phyloP scores from a whole-genome alignment of 2,329 filamentous ascomycete genomes.

The Xylaria sp. region DNA sequence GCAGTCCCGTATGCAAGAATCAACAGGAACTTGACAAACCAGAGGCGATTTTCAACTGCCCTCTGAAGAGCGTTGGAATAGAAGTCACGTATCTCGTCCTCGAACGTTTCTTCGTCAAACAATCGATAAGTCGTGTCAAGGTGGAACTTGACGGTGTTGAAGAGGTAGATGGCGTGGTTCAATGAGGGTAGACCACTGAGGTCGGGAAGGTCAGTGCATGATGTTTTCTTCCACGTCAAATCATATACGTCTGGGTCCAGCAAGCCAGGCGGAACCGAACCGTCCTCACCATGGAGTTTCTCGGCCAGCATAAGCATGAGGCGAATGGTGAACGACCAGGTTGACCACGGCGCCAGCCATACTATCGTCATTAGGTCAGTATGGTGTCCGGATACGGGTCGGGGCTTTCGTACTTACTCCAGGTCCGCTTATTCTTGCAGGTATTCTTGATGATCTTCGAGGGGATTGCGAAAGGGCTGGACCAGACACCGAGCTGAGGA shows the following conservation, averaged over 20 bases:
- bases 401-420: constrained; percentile 38
- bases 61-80: constrained; percentile 30
- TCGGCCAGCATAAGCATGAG: constrained; percentile 38
- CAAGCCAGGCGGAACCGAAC: constrained; percentile 3
- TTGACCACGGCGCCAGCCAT: constrained; percentile 38
- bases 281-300: constrained; percentile 28
- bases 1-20: constrained; percentile 35
- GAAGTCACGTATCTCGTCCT: constrained; percentile 32
- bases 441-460: constrained; percentile 36
- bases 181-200: constrained; percentile 40
- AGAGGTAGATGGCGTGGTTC: constrained; percentile 38
- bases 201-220: constrained; percentile 36
- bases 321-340: constrained; percentile 40
- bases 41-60: constrained; percentile 26
- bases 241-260: constrained; percentile 25
- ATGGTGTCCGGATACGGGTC: background rate
- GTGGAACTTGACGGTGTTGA: constrained; percentile 43
- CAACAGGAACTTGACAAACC: constrained; percentile 33
- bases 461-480: constrained; percentile 35
- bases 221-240: constrained; percentile 37
- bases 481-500: constrained; percentile 32
- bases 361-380: constrained; percentile 21
- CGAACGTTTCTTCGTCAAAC: constrained; percentile 39
- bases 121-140: constrained; percentile 41
- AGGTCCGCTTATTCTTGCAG: constrained; percentile 37